These are phyloP conservation scores for Phytophthora lateralis DNA, from an alignment of 352 stramenopile genomes.

Conservation along the genomic window DNA sequence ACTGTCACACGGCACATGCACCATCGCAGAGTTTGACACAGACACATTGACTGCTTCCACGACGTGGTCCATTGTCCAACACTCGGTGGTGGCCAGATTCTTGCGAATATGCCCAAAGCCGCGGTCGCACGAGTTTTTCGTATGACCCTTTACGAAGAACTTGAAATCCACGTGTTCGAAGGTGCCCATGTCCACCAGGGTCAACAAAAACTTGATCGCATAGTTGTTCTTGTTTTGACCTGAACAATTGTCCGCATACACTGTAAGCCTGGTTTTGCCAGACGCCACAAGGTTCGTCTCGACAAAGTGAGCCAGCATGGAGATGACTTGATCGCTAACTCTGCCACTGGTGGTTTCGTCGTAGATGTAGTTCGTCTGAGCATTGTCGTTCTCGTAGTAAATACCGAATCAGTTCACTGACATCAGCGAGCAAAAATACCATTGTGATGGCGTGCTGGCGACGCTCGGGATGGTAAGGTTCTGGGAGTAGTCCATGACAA, in stretches of 20 bases:
- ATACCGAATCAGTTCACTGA: slow-evolving; percentile 14
- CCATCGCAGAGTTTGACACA: not conserved
- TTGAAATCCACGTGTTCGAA: not conserved
- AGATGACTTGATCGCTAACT: slow-evolving; percentile 27
- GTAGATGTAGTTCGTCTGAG: slow-evolving; percentile 24
- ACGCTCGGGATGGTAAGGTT: slow-evolving; percentile 22
- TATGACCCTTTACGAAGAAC: slow-evolving; percentile 1
- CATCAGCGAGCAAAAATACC: slow-evolving; percentile 27
- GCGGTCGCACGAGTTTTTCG: slow-evolving; percentile 1
- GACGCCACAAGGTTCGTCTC: not conserved
- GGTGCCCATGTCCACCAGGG: not conserved
- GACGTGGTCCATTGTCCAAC: slow-evolving; percentile 1
- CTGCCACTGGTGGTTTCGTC: slow-evolving; percentile 21
- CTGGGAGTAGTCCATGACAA: slow-evolving; percentile 30
- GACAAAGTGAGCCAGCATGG: slow-evolving; percentile 10
- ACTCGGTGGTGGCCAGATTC: not conserved
- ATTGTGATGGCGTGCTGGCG: slow-evolving; percentile 12
- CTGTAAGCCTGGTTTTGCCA: not conserved
- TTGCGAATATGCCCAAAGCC: not conserved
- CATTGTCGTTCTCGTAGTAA: slow-evolving; percentile 17
- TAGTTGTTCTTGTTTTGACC: slow-evolving; percentile 21
- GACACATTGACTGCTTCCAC: not conserved
- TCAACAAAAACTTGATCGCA: slow-evolving; percentile 7
- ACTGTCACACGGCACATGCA: not conserved
- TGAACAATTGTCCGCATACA: slow-evolving; percentile 17